phyloP scores from a whole-genome alignment of 176 grass and related monocot genomes.

The Carex cristatella region DNA sequence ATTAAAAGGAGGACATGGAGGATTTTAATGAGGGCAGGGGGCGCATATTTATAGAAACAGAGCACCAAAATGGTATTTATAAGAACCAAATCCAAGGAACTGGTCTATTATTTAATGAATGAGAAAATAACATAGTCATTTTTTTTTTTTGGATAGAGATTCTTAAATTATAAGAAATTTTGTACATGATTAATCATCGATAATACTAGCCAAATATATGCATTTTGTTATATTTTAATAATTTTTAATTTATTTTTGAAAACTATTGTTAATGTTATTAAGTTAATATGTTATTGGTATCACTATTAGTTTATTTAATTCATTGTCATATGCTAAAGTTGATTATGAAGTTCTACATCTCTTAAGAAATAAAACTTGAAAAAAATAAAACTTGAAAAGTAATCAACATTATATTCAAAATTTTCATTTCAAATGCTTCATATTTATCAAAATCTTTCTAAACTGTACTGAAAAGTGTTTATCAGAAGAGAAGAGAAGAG shows the following conservation, averaged over 20 bases:
- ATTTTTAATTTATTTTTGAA: too few species aligned
- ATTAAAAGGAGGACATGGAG: neutral
- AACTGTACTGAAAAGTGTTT: too few species aligned
- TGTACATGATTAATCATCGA: too few species aligned
- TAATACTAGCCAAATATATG: too few species aligned
- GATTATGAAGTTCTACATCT: neutral
- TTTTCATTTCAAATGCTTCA: too few species aligned
- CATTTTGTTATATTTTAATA: too few species aligned
- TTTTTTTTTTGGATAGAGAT: neutral
- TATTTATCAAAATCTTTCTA: too few species aligned
- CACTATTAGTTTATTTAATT: neutral
- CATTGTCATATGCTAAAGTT: neutral
- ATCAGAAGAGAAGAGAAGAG: too few species aligned
- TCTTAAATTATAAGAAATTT: neutral
- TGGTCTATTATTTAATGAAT: slow-evolving; percentile 19
- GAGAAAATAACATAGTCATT: neutral
- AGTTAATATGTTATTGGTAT: too few species aligned
- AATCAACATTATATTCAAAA: neutral
- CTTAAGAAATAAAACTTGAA: neutral
- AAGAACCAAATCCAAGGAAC: neutral
- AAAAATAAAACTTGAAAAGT: neutral
- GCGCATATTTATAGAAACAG: slow-evolving; percentile 32
- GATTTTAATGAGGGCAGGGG: neutral
- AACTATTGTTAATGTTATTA: too few species aligned
- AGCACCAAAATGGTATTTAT: neutral